phyloP scores from a whole-genome alignment of 192 early-diverging fungal genomes.

The Backusella sp. region DNA sequence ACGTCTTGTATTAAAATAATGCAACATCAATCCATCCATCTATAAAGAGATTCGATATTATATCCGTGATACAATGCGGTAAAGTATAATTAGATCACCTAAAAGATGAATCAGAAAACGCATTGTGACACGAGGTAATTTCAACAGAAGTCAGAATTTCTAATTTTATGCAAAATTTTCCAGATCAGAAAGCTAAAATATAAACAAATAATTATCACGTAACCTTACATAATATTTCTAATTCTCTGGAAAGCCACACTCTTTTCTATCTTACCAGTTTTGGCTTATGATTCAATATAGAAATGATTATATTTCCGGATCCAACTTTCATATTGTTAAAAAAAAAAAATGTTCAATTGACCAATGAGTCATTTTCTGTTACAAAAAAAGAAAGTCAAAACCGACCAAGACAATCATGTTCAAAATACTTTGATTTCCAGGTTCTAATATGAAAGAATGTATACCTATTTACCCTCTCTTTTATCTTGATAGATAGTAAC shows the following conservation, averaged over 20 bases:
- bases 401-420: no score
- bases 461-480: no score
- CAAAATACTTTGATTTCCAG: no score
- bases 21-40: background rate
- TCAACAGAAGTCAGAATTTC: background rate
- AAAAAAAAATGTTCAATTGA: no score
- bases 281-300: background rate
- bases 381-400: no score
- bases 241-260: background rate
- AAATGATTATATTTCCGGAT: no score
- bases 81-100: background rate
- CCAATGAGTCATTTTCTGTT: no score
- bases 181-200: background rate
- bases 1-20: background rate
- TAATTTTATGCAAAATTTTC: background rate
- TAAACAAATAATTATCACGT: background rate
- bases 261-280: background rate
- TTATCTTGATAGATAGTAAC: no score
- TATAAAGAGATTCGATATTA: background rate
- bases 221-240: background rate
- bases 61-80: background rate
- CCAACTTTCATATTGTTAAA: no score
- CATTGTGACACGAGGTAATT: background rate
- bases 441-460: no score
- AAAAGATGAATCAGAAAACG: background rate